Base-by-base conservation (phyloP, 441 rosid species). In the Theobroma grandiflorum region DNA sequence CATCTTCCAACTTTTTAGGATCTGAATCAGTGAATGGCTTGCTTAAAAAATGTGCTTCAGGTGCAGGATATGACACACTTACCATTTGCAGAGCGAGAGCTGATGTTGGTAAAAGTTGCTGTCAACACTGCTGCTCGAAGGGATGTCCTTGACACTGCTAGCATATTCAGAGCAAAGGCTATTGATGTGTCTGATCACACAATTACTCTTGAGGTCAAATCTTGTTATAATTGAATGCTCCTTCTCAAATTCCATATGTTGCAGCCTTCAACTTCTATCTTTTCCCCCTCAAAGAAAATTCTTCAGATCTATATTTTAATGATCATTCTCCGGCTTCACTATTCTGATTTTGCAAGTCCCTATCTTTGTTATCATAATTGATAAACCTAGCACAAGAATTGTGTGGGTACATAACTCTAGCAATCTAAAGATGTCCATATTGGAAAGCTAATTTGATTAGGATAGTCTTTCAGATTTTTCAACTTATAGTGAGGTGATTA, bases 101-200 rank as follows among this genome's bases (percentile, higher is more conserved):
- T 90, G 83, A 89, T 90, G 90, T 84, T 90, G 83, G 85, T 90
- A 81, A 92, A 92, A 85, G 79, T 92, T 58, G 89, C 96, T 22
- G 96, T 87, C 47, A 90, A 90, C 78, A 59, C 89, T 74, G 68
- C 89, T 83, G 94, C 96, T 47, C 85, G 96, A 73, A 85, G 94
- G 68, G 96, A 92, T 59, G 89, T 90, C 70, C 90, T 92, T 67
- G 96, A 92, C 66, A 87, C 86, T 69, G 96, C 94, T 74, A 89
- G 86, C 88, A 88, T 92, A 81, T 92, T 92, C 89, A 84, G 96
- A 78, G 96, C 94, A 37, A 85, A 50, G 80, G 92, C 94, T 31
- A 87, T 92, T 79, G 93, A 92, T 73, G 91, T 92, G 59, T 92
- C 93, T 22, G 94, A 90, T 85, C 96, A 92, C 72, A 92, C 96